Base-by-base conservation (phyloP, 495 filamentous ascomycete genomes). In the Usnea hakonensis region DNA sequence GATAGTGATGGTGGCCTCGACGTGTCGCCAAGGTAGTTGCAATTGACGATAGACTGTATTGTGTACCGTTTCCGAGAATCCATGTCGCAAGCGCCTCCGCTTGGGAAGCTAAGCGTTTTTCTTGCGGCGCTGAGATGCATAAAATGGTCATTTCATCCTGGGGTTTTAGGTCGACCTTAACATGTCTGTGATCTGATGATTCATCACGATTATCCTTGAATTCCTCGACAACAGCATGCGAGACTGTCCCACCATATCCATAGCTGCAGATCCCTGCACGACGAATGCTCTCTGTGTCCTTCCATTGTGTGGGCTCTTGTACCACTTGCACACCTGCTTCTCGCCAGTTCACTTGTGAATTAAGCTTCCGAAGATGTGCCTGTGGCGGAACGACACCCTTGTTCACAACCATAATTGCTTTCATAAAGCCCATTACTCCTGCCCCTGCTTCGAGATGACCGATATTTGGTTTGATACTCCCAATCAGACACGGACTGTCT, bases 401-500 rank as follows among this genome's bases (percentile, higher is more conserved):
- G 28, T 75, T 64, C 0, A 81, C 43, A 2, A 69, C 65, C 36
- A 76, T 21, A 4, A 65, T 64, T 4, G 72, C 69, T 55, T 79
- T 80, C 7, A 81, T 71, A 16, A 80, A 65, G 3, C 73, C 70
- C 10, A 75, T 68, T 0, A 67, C 60, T 1, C 79, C 79, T 4
- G 77, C 73, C n/a, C 70, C 70, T 32, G 71, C 79, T 62, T 81
- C 77, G 14, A 76, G 67, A 69, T 80, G 78, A 0, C 78, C 78
- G 41, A 80, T 62, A 54, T 76, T 79, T 6, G 75, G 65, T 55
- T 80, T 80, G 43, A 79, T 57, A 9, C 71, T 68, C 0, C 78
- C 77, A 33, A 79, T 61, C 14, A 37, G 67, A 67, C 33, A 57
- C 8, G 55, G 68, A 35, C 28, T n/a, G 37, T 63, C 28, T 13